Evolutionary conservation across 345 rosid genomes (phyloP), one percentile per base, ranked within the genome.

Genomic region (Moricandia arvensis): DNA sequence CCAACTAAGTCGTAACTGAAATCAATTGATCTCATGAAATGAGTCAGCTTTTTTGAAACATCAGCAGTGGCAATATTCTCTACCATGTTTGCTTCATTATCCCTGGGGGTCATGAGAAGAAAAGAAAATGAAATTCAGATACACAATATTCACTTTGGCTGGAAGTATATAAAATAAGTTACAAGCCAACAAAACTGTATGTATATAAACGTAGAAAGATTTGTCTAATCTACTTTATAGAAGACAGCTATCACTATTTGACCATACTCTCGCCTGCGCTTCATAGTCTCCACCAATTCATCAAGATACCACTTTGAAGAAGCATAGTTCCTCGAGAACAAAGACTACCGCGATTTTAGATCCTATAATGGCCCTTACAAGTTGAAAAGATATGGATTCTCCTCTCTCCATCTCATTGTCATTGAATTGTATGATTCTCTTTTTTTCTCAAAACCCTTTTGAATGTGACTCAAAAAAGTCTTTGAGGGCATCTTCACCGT

Each of bases 211-310:
- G 17, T 45, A 45, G 17, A 45, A 45, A 45, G 7, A 45, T 45
- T 21, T 21, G 24, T n/a, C n/a, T n/a, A n/a, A 12, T 72, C 35
- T n/a, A 60, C 75, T 17, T 71, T 30, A 1, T 60, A 60, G 49
- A 71, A 71, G 7, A 71, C n/a, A 1, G 43, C 33, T 12, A 71
- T 17, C 24, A 72, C 68, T 47, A 61, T 61, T 21, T 72, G 75
- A 61, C 61, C 75, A 47, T 61, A 21, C 26, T 72, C 68, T 47
- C 47, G 24, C 27, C 60, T 61, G n/a, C 59, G 60, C 15, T 71
- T 60, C 75, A 71, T 59, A 45, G 60, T 71, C 47, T 71, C 75
- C 21, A 72, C 68, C 68, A 72, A 21, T 18, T 61, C 75, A 72
- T 61, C 26, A 45, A 71, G 68, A 72, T 68, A 61, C 68, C 67